Base-by-base conservation (phyloP, 441 rosid genomes). In the Daphne laureola region DNA sequence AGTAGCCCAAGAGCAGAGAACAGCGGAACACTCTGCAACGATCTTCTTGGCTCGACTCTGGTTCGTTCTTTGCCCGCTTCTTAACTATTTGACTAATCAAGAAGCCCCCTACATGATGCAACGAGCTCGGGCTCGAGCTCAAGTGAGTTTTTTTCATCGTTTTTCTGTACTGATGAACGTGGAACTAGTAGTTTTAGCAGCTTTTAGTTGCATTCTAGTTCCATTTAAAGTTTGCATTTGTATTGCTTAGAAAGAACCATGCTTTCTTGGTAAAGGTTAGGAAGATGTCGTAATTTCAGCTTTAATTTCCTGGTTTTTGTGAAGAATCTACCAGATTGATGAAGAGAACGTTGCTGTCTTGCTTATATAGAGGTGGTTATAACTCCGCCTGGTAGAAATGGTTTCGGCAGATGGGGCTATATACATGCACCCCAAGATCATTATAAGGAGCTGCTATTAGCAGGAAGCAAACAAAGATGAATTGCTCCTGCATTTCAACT, bases 381-480 rank as follows among this genome's bases (percentile, higher is more conserved):
- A 79, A 77, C 82, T 68, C 65, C 4, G 51, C 57, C 59, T 49
- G 23, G 62, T 44, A 14, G 63, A 73, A 60, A 14, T 53, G 3
- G 0, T 68, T 67, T 59, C 60, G 40, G 56, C 59, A 55, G 59
- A 56, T 18, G 31, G 67, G 70, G 73, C 85, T 74, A 72, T 70
- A 77, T 74, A 77, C 78, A 77, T 74, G 74, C 78, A 74, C 80
- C 78, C 72, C 67, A 25, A 31, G 13, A 17, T 70, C 52, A 35
- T 5, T 63, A 46, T 69, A 5, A 53, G 75, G 72, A 69, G 67
- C 51, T 25, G 46, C 15, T 46, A 11, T 16, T 4, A 8, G 18
- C 47, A 49, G 47, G 51, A 56, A 56, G 17, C 31, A 43, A 43
- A 45, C n/a, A 26, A 11, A 0, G 35, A 18, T 15, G n/a, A 45